Percentiles rank a stretch among this genome's conserved stretches.
Conservation (phyloP, 176 grass and related monocot species). For the Rhipidocladum racemiflorum region DNA sequence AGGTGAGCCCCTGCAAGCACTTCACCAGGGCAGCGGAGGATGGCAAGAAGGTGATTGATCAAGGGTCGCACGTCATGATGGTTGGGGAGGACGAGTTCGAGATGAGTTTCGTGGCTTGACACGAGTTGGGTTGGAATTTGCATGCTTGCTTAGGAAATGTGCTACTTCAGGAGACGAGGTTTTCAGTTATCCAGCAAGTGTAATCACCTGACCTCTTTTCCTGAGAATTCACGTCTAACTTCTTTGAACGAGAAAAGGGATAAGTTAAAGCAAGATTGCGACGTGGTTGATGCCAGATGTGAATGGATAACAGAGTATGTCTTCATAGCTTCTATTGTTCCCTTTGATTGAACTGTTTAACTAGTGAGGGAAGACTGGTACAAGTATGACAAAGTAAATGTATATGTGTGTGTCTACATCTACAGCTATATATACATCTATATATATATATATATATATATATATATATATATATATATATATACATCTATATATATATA, state of each 20-base stretch:
- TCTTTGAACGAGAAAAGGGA: not conserved
- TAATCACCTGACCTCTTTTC: not conserved
- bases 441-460: no score
- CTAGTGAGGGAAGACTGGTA: no score
- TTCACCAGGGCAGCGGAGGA: constrained; percentile 57
- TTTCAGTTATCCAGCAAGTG: not conserved
- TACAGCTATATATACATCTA: no score
- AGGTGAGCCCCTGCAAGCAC: constrained; percentile 71
- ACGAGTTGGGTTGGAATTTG: not conserved
- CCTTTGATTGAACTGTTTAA: no score
- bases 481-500: no score
- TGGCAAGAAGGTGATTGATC: constrained; percentile 74
- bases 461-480: no score
- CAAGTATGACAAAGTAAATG: no score
- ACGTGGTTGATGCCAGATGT: not conserved
- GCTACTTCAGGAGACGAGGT: not conserved
- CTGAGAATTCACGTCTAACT: not conserved
- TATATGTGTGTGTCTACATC: no score
- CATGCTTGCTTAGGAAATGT: not conserved
- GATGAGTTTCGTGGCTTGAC: constrained; percentile 62
- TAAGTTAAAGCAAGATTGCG: not conserved
- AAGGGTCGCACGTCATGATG: constrained; percentile 65
- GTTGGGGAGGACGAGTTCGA: constrained; percentile 64
- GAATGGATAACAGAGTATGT: no score
- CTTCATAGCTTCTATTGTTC: no score